Conservation (phyloP, 495 filamentous ascomycete species). For the Hamigera avellanea region DNA sequence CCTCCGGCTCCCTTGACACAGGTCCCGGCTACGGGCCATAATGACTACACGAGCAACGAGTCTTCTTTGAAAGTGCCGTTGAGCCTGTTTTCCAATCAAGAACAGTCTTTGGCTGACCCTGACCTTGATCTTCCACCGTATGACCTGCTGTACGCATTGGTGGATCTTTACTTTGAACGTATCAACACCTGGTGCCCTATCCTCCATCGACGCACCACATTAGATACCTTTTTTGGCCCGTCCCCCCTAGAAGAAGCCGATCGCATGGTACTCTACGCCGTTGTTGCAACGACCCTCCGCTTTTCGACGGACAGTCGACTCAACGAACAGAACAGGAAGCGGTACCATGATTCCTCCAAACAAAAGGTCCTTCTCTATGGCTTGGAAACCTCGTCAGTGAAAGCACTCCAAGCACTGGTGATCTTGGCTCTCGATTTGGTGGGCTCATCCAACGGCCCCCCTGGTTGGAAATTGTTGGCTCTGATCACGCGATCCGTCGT, state of each 20-base stretch:
- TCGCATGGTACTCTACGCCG: conserved; percentile 71
- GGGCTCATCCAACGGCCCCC: conserved; percentile 71
- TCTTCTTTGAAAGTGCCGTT: conserved; percentile 34
- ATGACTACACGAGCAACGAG: conserved; percentile 32
- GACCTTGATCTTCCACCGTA: conserved; percentile 78
- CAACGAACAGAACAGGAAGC: conserved; percentile 54
- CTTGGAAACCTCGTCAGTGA: conserved; percentile 78
- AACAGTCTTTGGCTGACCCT: conserved; percentile 35
- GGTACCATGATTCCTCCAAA: conserved; percentile 71
- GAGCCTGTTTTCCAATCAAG: conserved; percentile 29
- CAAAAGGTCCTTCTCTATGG: conserved; percentile 76
- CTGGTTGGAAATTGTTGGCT: conserved; percentile 81
- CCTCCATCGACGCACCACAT: conserved; percentile 63
- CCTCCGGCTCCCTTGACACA: conserved; percentile 15
- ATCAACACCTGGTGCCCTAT: conserved; percentile 90
- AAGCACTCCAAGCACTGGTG: conserved; percentile 72
- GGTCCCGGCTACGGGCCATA: conserved; percentile 10
- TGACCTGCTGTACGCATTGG: conserved; percentile 67
- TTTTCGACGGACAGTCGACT: conserved; percentile 65
- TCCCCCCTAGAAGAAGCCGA: conserved; percentile 68
- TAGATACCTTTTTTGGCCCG: conserved; percentile 72
- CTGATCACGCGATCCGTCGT: conserved; percentile 77
- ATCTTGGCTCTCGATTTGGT: conserved; percentile 72
- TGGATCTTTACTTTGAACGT: conserved; percentile 82
- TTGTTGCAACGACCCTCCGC: conserved; percentile 75